Conservation (phyloP, 345 rosid species). For the Brassica rapa region DNA sequence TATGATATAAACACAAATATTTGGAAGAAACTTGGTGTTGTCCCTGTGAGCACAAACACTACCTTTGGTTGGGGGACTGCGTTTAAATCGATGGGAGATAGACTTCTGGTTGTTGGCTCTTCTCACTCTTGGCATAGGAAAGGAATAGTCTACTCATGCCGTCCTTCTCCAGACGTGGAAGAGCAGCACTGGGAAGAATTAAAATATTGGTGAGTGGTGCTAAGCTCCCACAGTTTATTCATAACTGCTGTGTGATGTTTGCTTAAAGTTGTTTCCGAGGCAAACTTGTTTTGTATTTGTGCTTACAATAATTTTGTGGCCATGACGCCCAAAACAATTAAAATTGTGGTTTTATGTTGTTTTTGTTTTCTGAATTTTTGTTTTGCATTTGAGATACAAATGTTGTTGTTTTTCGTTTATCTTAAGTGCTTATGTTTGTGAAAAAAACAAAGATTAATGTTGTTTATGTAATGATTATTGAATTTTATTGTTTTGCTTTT, state of each 20-base stretch:
- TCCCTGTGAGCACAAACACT: too few relatives aligned
- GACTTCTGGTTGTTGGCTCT: too few relatives aligned
- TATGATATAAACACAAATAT: too few relatives aligned
- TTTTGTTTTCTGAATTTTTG: background rate
- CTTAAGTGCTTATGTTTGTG: too few relatives aligned
- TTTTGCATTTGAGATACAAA: too few relatives aligned
- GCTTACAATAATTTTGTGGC: background rate
- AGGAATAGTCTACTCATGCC: slow-evolving; percentile 61
- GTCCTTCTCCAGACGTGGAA: slow-evolving; percentile 42
- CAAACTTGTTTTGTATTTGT: background rate
- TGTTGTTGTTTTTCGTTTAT: too few relatives aligned
- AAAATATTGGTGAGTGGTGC: background rate
- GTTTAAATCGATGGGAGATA: too few relatives aligned
- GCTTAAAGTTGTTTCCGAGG: background rate
- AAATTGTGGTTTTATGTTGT: background rate
- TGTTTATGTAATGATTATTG: too few relatives aligned
- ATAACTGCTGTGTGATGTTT: slow-evolving; percentile 10
- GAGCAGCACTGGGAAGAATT: slow-evolving; percentile 25
- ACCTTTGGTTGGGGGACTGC: too few relatives aligned
- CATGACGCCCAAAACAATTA: background rate
- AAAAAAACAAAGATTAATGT: too few relatives aligned
- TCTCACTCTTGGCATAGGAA: slow-evolving; percentile 20
- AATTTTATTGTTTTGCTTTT: too few relatives aligned
- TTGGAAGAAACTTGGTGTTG: too few relatives aligned
- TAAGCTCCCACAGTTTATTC: background rate